Conservation (phyloP, 108 stramenopile genomes). For the Nitzschia sp. region DNA sequence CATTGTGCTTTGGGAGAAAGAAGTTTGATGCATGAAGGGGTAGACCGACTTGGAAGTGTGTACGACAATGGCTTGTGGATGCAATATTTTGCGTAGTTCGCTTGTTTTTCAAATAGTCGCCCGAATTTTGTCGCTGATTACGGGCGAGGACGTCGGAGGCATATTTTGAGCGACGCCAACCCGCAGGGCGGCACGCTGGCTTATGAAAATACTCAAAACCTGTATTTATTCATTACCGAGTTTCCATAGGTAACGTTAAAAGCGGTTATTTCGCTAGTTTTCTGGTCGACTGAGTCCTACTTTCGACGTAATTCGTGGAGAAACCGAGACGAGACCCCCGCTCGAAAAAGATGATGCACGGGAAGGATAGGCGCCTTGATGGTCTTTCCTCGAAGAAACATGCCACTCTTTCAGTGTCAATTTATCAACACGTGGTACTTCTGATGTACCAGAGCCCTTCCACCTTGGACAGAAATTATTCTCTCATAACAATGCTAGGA, state of each 20-base stretch:
- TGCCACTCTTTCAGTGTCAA: not conserved
- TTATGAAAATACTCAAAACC: not conserved
- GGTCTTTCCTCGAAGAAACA: no score
- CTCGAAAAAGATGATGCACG: no score
- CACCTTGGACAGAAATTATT: not conserved
- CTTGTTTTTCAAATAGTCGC: no score
- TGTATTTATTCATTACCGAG: constrained; percentile 1
- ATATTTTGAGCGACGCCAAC: constrained; percentile 1
- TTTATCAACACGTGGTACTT: not conserved
- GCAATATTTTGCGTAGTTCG: no score
- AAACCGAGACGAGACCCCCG: no score
- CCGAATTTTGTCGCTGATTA: constrained; percentile 10
- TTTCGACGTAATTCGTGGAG: no score
- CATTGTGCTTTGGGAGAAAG: constrained; percentile 10
- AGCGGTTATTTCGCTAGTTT: no score
- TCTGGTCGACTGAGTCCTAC: no score
- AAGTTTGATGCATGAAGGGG: not conserved
- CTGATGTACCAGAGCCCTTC: not conserved
- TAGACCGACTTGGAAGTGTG: not conserved
- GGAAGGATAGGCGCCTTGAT: no score
- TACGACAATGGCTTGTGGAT: no score
- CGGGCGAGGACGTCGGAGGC: constrained; percentile 13
- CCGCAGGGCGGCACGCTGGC: not conserved
- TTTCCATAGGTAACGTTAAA: constrained; percentile 3
- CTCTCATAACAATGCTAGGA: not conserved